Conservation (phyloP, 2,329 filamentous ascomycete species). For the Pestalotiopsis sp. region DNA sequence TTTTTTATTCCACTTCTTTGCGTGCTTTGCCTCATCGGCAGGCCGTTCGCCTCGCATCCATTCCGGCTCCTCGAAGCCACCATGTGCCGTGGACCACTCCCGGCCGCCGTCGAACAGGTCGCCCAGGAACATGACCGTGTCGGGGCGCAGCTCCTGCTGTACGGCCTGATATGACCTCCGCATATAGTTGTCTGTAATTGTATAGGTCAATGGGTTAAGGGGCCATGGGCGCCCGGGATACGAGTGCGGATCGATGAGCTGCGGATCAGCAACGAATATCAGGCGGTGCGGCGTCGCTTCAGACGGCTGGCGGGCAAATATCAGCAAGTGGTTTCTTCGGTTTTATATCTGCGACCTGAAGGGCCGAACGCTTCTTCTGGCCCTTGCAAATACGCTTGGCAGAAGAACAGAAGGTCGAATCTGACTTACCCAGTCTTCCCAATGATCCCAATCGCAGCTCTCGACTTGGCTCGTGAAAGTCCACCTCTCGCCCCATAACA, state of each 20-base stretch:
- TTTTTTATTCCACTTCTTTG: slow-evolving; percentile 70
- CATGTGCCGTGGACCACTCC: slow-evolving; percentile 81
- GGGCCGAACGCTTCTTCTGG: too few species aligned
- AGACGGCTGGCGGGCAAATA: slow-evolving; percentile 59
- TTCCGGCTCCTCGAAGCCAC: slow-evolving; percentile 59
- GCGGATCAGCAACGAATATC: slow-evolving; percentile 84
- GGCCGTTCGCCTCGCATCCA: slow-evolving; percentile 58
- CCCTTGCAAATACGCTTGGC: too few species aligned
- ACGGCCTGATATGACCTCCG: slow-evolving; percentile 79
- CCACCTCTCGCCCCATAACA: slow-evolving; percentile 86
- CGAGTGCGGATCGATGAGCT: slow-evolving; percentile 92
- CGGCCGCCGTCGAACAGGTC: slow-evolving; percentile 95
- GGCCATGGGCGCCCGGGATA: slow-evolving; percentile 79
- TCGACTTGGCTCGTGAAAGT: slow-evolving; percentile 72
- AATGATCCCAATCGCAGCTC: slow-evolving; percentile 78
- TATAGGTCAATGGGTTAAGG: slow-evolving; percentile 53
- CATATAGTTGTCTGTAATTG: slow-evolving; percentile 87
- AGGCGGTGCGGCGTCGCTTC: slow-evolving; percentile 81
- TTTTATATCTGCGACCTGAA: neutral
- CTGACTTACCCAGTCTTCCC: slow-evolving; percentile 85
- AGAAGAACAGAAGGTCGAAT: too few species aligned
- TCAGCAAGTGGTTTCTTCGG: slow-evolving; percentile 10
- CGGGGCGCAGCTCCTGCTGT: slow-evolving; percentile 75
- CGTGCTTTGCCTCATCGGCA: slow-evolving; percentile 50
- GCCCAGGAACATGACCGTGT: slow-evolving; percentile 88